Evolutionary conservation across 768 basidiomycete genomes (phyloP), one percentile per base, ranked within the genome.

Genomic region (Phylloporus sp.): DNA sequence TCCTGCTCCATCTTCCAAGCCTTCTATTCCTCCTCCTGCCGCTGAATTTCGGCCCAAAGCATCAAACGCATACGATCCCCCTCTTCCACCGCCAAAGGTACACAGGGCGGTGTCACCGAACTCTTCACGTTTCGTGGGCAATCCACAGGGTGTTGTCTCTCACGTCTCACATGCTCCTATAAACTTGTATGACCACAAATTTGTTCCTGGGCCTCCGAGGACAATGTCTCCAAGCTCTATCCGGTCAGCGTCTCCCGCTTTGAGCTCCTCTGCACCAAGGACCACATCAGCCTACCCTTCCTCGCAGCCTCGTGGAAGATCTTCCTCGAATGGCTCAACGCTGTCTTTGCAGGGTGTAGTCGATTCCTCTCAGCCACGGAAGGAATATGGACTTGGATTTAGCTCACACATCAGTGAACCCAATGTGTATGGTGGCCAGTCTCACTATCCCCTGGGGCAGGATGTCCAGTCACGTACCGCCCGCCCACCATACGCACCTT

Each of bases 11-110:
- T 60, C 68, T 36, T 60, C 74, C 20, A 58, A 63, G 38, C 52
- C 47, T 2, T 61, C 74, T 26, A 70, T 75, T 4, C 55, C 67
- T 6, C 72, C 75, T 16, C 67, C 76, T 3, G 68, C 77, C 2
- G 64, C 75, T 26, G 60, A 84, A n/a, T 81, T 72, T 53, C 76
- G 86, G 45, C 84, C 85, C 22, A 87, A 82, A 69, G 67, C 80
- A 29, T 74, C 72, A 13, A 86, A 88, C 57, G 88, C 87, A 2
- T 90, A 88, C 59, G 88, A 90, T 58, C 88, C 88, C 3, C 87
- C 88, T 28, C 79, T 89, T 52, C 80, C 80, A 34, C 75, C 82
- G 1, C 67, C 73, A 16, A 77, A 72, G 52, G 67, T 68, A 43
- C 58, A 59, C 28, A 63, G 64, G 35, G 56, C 60, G 7, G 26